Base-by-base conservation (phyloP, 2,329 filamentous ascomycete genomes). In the Penicillium paneum region DNA sequence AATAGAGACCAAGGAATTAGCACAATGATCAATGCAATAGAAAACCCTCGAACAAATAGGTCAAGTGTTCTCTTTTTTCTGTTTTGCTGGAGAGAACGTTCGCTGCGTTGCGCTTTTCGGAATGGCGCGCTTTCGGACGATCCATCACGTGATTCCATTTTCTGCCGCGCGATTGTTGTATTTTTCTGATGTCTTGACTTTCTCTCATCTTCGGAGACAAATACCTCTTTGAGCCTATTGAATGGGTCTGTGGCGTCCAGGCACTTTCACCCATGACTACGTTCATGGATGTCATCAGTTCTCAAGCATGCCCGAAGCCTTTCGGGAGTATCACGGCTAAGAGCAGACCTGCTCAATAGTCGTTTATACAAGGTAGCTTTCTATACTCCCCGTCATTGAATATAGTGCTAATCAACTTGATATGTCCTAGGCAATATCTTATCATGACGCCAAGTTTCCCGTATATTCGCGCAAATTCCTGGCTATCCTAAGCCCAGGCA, bases 251-350 rank as follows among this genome's bases (percentile, higher is more conserved):
- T 57, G 51, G 52, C 53, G 56, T 54, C 50, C 38, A 51, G 47
- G 49, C 56, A 50, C 50, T 50, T 50, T 64, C 54, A 56, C 61
- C 47, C 57, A 63, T 66, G 63, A 66, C 61, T 53, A 63, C 62
- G 57, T 73, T 73, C 66, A 74, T 74, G 72, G 72, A 74, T 74
- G 72, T 74, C 72, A 74, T 72, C 68, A 59, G 71, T 66, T 63
- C 65, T 69, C 58, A 72, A 68, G 68, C 65, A 73, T 73, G 70
- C 63, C 57, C 65, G 67, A 59, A 65, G 66, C 65, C 67, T 67
- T 67, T 70, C 65, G 67, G 66, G 70, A 67, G 64, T 67, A 60
- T 61, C 63, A 57, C 70, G 69, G 67, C 61, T 71, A 60, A 72
- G 66, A 67, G 62, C 68, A 60, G 63, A 66, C 60, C 66, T 67